Conservation (phyloP, 2,329 filamentous ascomycete genomes). For the Fusarium stilboides region DNA sequence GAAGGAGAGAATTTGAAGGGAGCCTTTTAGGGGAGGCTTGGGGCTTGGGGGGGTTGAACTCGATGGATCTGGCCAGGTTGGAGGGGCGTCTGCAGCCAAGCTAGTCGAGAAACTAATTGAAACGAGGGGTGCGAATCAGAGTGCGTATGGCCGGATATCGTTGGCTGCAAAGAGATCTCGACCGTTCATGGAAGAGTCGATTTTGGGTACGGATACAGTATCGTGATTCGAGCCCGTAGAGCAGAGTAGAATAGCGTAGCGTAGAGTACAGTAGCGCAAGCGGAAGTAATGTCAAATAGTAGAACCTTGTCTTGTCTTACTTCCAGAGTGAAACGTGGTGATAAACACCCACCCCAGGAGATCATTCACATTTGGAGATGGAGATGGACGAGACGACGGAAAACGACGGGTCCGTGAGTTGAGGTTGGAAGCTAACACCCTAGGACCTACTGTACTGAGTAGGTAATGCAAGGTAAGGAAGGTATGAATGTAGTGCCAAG, state of each 20-base stretch:
- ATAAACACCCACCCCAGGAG: conserved; percentile 3
- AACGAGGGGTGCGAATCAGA: conserved; percentile 36
- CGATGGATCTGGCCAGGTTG: conserved; percentile 33
- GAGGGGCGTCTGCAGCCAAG: conserved; percentile 33
- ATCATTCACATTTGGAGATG: not conserved
- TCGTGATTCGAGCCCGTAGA: too few relatives aligned
- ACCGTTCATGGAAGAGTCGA: conserved; percentile 42
- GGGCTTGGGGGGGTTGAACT: conserved; percentile 38
- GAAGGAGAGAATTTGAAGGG: conserved; percentile 42
- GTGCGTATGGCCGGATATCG: conserved; percentile 30
- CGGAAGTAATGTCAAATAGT: conserved; percentile 26
- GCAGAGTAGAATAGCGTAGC: not conserved
- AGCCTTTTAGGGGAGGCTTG: conserved; percentile 10
- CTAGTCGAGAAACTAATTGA: conserved; percentile 21
- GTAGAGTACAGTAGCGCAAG: conserved; percentile 18
- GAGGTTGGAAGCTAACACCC: not conserved
- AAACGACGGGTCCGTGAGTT: conserved; percentile 10
- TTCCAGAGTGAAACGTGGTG: conserved; percentile 15
- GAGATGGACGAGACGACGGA: conserved; percentile 9
- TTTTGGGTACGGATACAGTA: conserved; percentile 1
- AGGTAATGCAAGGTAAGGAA: too few relatives aligned
- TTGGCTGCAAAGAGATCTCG: conserved; percentile 35
- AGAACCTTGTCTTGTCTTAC: conserved; percentile 20
- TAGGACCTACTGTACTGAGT: too few relatives aligned
- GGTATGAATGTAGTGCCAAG: not conserved